Base-by-base conservation (phyloP, 1,284 basidiomycete genomes). In the Pterulicium gracile region DNA sequence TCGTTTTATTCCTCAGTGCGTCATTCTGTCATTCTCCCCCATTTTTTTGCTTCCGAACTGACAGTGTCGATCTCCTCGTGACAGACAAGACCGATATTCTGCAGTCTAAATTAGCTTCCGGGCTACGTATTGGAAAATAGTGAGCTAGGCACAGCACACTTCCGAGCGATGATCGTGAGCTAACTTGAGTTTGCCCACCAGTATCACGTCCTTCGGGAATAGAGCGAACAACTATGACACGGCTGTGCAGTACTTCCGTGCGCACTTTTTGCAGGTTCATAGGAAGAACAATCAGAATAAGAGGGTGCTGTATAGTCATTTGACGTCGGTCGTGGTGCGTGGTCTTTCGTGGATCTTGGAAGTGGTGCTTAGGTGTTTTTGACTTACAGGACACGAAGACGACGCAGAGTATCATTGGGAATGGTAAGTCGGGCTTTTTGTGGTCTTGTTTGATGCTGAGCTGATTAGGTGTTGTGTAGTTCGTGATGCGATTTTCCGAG, bases 261-360 rank as follows among this genome's bases (percentile, higher is more conserved):
- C 85, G 17, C 87, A 89, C 54, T 88, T 88, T 63, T 65, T 85
- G 45, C 85, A 88, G 57, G 84, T 86, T 7, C 85, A 88, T 58
- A 69, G 81, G 52, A 72, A 73, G 52, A 88, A 83, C 51, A 88
- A 88, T 54, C 81, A 86, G 56, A 83, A 79, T 56, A 74, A 79
- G 44, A 75, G 84, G 42, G 84, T 86, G 15, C 63, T 88, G 2
- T 88, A 87, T 56, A 83, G 82, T 13, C 84, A 88, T 58, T 70
- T 87, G 54, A 88, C 84, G 4, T 87, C 77, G 54, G 85, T 85
- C 23, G 83, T 86, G 49, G 82, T 86, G 61, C 47, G 79, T 70
- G 5, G 4, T 34, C 24, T 24, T 35, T n/a, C n/a, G n/a, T n/a
- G n/a, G n/a, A n/a, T n/a, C n/a, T n/a, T n/a, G n/a, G n/a, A n/a